A percentile compares a stretch with the other conserved stretches of the same genome.
Conservation (phyloP, 805 yeast genomes). For the Blastobotrys muscicola region DNA sequence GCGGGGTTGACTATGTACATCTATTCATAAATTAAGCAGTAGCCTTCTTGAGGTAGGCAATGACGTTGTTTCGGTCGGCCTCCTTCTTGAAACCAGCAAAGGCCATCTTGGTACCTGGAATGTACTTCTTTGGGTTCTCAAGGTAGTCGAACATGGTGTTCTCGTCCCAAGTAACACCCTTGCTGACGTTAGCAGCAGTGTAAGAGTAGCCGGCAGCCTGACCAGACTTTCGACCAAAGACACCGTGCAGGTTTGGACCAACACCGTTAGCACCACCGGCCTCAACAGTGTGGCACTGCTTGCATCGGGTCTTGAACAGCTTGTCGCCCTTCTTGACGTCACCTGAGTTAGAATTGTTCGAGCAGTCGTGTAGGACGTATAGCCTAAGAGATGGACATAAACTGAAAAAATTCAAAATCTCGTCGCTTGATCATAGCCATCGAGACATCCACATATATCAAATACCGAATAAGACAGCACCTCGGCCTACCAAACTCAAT, state of each 20-base stretch:
- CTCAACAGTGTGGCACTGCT: constrained; percentile 97
- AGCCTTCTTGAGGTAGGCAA: constrained; percentile 62
- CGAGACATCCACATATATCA: too few species aligned
- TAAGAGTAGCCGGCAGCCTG: constrained; percentile 86
- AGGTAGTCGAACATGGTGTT: constrained; percentile 90
- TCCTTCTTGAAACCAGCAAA: constrained; percentile 99
- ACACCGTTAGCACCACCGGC: constrained; percentile 96
- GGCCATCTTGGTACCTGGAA: constrained; percentile 99
- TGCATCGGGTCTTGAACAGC: constrained; percentile 96
- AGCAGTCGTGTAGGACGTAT: too few species aligned
- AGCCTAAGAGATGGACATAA: too few species aligned
- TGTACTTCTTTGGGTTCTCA: constrained; percentile 99
- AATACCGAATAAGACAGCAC: too few species aligned
- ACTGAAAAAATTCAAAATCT: too few species aligned
- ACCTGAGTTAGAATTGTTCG: constrained; percentile 38
- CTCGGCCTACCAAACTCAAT: too few species aligned
- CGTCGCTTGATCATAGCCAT: too few species aligned
- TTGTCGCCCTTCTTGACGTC: constrained; percentile 93
- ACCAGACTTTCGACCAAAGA: constrained; percentile 89
- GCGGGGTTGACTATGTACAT: not conserved
- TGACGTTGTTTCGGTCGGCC: constrained; percentile 95
- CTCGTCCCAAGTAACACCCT: constrained; percentile 81
- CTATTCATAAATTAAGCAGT: constrained; percentile 22
- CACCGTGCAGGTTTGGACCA: constrained; percentile 97
- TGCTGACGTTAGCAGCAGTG: constrained; percentile 97